These are phyloP conservation scores for Mesembryanthemum crystallinum DNA, from an alignment of 148 eudicot genomes.

Conservation along the genomic window DNA sequence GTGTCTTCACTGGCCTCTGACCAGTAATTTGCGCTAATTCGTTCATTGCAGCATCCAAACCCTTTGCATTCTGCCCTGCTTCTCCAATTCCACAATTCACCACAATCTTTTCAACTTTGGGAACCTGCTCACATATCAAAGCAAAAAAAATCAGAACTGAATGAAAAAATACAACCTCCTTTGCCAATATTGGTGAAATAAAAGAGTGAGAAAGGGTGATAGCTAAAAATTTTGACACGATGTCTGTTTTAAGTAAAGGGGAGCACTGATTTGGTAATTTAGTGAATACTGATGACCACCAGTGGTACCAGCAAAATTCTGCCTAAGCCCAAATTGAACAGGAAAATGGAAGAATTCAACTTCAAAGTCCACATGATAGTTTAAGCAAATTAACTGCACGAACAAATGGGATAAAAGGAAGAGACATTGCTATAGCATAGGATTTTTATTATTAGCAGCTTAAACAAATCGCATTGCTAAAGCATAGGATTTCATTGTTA, in stretches of 20 bases:
- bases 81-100: conserved; percentile 96
- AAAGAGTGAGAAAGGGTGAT: not conserved
- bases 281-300: not conserved
- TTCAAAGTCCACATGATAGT: not conserved
- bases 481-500: not conserved
- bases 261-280: not conserved
- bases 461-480: too few species aligned
- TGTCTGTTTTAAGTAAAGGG: not conserved
- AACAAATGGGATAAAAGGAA: too few species aligned
- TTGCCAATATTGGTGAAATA: not conserved
- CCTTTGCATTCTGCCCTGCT: conserved; percentile 93
- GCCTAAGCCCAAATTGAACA: not conserved
- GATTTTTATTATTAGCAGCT: not conserved
- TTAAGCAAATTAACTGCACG: too few species aligned
- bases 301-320: too few species aligned
- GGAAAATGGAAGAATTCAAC: not conserved
- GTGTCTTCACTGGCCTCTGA: conserved; percentile 89
- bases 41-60: conserved; percentile 78
- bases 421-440: too few species aligned
- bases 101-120: conserved; percentile 81
- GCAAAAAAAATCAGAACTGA: conserved; percentile 2
- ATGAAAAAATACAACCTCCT: not conserved
- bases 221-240: not conserved
- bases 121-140: conserved; percentile 54
- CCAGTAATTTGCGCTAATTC: conserved; percentile 86